Base-by-base conservation (phyloP, 805 yeast species). In the Hyphopichia homilentoma region DNA sequence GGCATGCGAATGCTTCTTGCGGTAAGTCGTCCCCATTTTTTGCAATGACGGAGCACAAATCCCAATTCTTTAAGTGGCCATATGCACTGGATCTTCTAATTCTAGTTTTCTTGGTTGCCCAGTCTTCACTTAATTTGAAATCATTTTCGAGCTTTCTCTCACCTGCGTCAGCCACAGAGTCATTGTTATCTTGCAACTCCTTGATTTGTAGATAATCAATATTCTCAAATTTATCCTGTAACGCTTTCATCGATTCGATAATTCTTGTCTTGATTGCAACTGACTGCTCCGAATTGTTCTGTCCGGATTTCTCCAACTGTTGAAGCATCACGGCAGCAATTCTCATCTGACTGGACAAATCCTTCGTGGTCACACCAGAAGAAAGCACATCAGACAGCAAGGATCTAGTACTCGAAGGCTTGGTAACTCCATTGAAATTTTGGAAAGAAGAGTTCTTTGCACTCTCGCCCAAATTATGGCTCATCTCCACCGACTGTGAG, bases 1-100 rank as follows among this genome's bases (percentile, higher is more conserved):
- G 98, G 41, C 96, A 88, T 0, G 98, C 98, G 68, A 93, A 88
- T 0, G 98, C 96, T 57, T 93, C 98, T 54, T 93, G 98, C 16
- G 96, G 84, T 32, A 93, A 58, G 60, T 93, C 98, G 49, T 84
- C 90, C 21, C 98, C 98, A 19, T 95, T 90, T 52, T 93, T 93
- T 8, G 94, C 96, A 52, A 93, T 93, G 2, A 90, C 96, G 1
- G 97, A 89, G 44, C 90, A 87, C 24, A 93, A 57, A 41, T 93
- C 97, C 98, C 98, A 93, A 53, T 87, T 84, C 16, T 82, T 84
- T 20, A 84, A 57, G 51, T 88, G 93, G 0, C 98, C 98, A 50
- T 68, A 88, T 6, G 78, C 75, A 31, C 95, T 84, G 11, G 83
- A 71, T 32, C 74, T 75, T 35, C 95, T 70, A 26, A 93, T 89